Evolutionary conservation across 202 grass and related monocot genomes (phyloP).

Genomic region (Carex sylvatica): DNA sequence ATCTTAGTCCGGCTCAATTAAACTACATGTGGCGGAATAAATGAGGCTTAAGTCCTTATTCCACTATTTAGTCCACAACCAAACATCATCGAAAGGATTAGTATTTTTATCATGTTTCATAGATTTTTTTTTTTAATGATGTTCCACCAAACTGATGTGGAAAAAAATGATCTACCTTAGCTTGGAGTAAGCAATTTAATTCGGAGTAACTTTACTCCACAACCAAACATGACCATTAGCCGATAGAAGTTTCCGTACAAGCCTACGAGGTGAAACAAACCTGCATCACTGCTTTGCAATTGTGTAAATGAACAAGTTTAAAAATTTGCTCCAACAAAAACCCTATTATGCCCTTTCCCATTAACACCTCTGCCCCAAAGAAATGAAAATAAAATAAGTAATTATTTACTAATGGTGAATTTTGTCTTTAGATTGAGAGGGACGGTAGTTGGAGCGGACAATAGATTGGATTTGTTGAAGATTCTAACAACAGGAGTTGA

Average conservation of each 20-base stretch:
- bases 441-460: slow-evolving; percentile 71
- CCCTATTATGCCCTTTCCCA: neutral
- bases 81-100: neutral
- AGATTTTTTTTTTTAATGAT: neutral
- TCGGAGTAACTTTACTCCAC: too few species aligned
- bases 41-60: too few species aligned
- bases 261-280: neutral
- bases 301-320: too few species aligned
- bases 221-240: neutral
- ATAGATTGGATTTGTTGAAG: slow-evolving; percentile 77
- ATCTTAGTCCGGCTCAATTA: too few species aligned
- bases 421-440: slow-evolving; percentile 67
- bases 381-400: neutral
- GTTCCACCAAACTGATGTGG: neutral
- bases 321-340: neutral
- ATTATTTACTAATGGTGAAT: neutral
- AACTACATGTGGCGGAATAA: too few species aligned
- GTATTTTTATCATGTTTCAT: slow-evolving; percentile 4
- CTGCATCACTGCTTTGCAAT: too few species aligned
- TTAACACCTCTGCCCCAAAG: neutral
- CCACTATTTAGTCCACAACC: too few species aligned
- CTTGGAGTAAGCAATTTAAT: too few species aligned
- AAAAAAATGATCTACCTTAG: neutral
- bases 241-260: neutral
- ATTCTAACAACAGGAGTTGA: slow-evolving; percentile 86